A percentile compares a stretch with the other conserved stretches of the same genome.
phyloP scores from a whole-genome alignment of 2,329 filamentous ascomycete genomes.

The Aspergillus texensis region DNA sequence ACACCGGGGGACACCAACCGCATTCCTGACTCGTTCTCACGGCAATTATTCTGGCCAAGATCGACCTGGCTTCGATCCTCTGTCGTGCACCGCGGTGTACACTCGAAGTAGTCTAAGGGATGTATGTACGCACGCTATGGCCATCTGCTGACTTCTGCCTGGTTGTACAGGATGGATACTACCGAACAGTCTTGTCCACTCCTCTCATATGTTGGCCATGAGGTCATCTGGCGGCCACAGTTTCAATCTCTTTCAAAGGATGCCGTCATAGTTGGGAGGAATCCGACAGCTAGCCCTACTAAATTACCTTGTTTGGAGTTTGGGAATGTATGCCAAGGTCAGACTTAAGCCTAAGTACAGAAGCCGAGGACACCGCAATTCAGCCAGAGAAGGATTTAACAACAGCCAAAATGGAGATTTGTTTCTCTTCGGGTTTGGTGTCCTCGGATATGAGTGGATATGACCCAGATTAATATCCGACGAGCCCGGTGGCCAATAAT shows the following conservation, averaged over 20 bases:
- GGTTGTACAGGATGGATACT: background rate
- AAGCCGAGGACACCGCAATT: constrained; percentile 1
- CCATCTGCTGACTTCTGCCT: background rate
- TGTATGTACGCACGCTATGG: constrained; percentile 8
- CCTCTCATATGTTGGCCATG: background rate
- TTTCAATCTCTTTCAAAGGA: background rate
- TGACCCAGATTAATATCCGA: constrained; percentile 17
- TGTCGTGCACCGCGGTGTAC: background rate
- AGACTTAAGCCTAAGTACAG: constrained; percentile 1
- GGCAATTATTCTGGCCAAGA: background rate
- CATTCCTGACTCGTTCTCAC: background rate
- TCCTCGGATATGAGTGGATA: constrained; percentile 7
- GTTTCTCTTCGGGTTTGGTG: background rate
- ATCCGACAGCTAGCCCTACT: background rate
- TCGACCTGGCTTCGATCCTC: background rate
- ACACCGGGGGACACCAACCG: background rate
- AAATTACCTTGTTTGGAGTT: background rate
- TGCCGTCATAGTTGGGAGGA: constrained; percentile 2
- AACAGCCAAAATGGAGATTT: background rate
- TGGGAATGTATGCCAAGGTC: constrained; percentile 5
- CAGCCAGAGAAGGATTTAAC: background rate
- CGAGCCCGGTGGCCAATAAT: constrained; percentile 7
- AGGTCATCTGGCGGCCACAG: constrained; percentile 5
- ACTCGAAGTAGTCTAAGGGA: background rate
- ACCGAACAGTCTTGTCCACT: background rate